Percentiles rank a stretch among this genome's conserved stretches.
These are phyloP conservation scores for Lagerstroemia fauriei DNA, from an alignment of 441 rosid genomes.

Conservation along the genomic window DNA sequence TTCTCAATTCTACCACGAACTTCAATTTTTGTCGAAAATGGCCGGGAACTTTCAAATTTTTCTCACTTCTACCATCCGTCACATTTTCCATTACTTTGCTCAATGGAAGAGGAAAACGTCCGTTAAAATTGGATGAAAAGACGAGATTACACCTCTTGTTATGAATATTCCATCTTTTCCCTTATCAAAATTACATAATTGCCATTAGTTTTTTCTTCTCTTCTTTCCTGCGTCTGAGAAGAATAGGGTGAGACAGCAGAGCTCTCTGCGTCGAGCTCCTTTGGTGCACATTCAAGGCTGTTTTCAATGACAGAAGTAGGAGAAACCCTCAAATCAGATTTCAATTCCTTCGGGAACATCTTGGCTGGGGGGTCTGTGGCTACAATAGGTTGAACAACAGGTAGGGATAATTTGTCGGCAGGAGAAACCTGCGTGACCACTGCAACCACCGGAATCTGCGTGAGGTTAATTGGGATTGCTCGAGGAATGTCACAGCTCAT, in stretches of 20 bases:
- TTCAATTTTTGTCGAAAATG: too few relatives aligned
- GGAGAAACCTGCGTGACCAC: conserved; percentile 69
- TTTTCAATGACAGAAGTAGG: conserved; percentile 46
- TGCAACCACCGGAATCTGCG: conserved; percentile 78
- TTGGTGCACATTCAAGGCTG: conserved; percentile 31
- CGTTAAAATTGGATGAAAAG: too few relatives aligned
- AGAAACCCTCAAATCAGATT: conserved; percentile 33
- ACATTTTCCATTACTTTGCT: too few relatives aligned
- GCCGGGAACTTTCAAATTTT: too few relatives aligned
- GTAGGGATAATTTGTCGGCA: conserved; percentile 57
- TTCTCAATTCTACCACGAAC: too few relatives aligned
- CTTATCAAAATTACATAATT: too few relatives aligned
- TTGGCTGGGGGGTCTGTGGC: conserved; percentile 42
- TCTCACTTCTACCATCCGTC: too few relatives aligned
- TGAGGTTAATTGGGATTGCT: conserved; percentile 78
- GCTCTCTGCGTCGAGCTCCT: conserved; percentile 48
- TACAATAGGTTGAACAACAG: conserved; percentile 75
- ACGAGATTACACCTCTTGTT: too few relatives aligned
- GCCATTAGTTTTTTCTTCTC: too few relatives aligned
- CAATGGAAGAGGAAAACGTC: too few relatives aligned
- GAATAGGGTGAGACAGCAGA: conserved; percentile 58
- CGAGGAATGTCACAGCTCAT: conserved; percentile 75
- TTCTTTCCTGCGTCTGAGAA: too few relatives aligned
- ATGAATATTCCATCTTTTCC: too few relatives aligned
- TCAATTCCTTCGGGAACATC: conserved; percentile 43